Base-by-base conservation (phyloP, 371 early-diverging fungal species). In the Mucor lusitanicus region DNA sequence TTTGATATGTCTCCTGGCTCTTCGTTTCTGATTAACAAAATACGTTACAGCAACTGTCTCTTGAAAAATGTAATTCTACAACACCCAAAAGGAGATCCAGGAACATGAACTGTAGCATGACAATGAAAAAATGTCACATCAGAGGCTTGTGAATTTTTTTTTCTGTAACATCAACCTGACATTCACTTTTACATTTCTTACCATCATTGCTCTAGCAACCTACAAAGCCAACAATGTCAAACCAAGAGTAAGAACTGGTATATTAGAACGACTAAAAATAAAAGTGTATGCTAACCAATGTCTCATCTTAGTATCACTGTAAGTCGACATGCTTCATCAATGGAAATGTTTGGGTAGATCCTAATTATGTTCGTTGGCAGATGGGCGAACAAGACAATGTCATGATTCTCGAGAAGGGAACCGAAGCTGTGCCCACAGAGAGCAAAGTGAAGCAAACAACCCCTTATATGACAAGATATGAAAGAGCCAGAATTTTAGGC, bases 391-490 rank as follows among this genome's bases (percentile, higher is more conserved):
- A 63, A 54, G 69, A 68, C 19, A 68, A 30, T 28, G 59, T 68
- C 54, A 59, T 68, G 63, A 68, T 68, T 68, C 59, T 65, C n/a
- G 66, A 65, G 21, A 23, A 59, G 19, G 59, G 42, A 7, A 13
- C 9, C 3, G 60, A 65, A 15, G 50, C 28, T 53, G 30, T 11
- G 23, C 37, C 59, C 44, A 61, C 61, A 3, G 81, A 83, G 59
- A 66, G 62, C 4, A 85, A 83, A 65, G 87, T 90, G 54, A 85
- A 91, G 59, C 69, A 64, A 65, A 99, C 99, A 6, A 97, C 98
- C n/a, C 98, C 99, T 19, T 97, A 96, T 77, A 95, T 99, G 97
- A 99, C 99, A 53, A 99, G 99, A 82, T 99, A 99, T 82, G 99
- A 99, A 83, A 91, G 95, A 61, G 99, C 99, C 48, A 89, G 98